Evolutionary conservation across 352 stramenopile genomes (phyloP).

Genomic region (Phytophthora cajani): DNA sequence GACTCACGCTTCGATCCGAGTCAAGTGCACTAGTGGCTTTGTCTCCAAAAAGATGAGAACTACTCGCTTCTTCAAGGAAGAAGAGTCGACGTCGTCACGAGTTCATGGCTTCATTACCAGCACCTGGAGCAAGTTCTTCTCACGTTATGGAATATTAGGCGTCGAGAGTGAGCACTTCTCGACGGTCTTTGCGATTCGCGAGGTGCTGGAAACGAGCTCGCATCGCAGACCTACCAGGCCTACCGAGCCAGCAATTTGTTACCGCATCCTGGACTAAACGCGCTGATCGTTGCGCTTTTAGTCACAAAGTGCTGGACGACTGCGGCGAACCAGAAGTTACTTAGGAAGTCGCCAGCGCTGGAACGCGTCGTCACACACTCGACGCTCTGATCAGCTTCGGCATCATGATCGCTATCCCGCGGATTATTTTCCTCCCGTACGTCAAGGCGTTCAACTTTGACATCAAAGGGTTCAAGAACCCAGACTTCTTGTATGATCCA

Average conservation of each 20-base stretch:
- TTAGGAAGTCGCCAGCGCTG: not conserved
- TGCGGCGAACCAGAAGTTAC: not conserved
- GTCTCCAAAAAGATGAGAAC: too few species aligned
- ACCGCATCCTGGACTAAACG: not conserved
- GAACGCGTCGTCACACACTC: not conserved
- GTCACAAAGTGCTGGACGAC: not conserved
- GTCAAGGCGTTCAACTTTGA: slow-evolving; percentile 19
- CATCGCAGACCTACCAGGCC: not conserved
- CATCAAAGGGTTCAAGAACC: slow-evolving; percentile 12
- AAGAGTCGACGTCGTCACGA: not conserved
- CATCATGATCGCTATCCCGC: not conserved
- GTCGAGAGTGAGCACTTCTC: not conserved
- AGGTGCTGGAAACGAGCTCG: not conserved
- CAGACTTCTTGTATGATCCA: slow-evolving; percentile 5
- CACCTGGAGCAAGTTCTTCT: not conserved
- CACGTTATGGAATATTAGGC: not conserved
- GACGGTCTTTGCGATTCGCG: not conserved
- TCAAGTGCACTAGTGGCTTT: too few species aligned
- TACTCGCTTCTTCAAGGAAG: too few species aligned
- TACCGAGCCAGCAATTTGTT: not conserved
- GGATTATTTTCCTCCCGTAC: slow-evolving; percentile 30
- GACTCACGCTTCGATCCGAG: too few species aligned
- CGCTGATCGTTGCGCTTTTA: not conserved
- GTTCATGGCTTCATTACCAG: not conserved
- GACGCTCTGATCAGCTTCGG: not conserved